Conservation (phyloP, 2,329 filamentous ascomycete species). For the Arthrobotrys musiformis region DNA sequence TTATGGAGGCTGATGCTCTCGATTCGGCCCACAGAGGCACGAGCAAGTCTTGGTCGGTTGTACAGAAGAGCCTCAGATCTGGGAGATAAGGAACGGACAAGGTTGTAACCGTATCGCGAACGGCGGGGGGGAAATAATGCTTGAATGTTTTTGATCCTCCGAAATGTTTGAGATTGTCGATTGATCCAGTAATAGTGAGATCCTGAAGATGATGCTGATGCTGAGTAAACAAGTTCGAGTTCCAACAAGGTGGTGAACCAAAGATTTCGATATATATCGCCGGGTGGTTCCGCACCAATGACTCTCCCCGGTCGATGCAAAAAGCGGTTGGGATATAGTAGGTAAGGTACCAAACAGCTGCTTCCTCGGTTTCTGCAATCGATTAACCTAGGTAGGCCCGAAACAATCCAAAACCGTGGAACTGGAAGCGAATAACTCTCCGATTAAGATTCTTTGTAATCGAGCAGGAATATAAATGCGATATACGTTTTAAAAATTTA, state of each 20-base stretch:
- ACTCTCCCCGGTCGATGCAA: background rate
- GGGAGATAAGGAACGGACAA: background rate
- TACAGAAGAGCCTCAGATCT: constrained; percentile 1
- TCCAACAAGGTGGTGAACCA: background rate
- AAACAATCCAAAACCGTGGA: constrained; percentile 17
- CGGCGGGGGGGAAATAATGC: constrained; percentile 9
- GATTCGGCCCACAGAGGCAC: background rate
- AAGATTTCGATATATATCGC: constrained; percentile 24
- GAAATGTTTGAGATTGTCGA: background rate
- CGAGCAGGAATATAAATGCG: background rate
- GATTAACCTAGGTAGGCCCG: background rate
- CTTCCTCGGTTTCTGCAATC: background rate
- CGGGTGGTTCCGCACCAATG: constrained; percentile 24
- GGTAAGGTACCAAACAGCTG: constrained; percentile 25
- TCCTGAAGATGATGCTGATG: background rate
- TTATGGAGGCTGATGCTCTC: background rate
- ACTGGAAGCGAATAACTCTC: constrained; percentile 21
- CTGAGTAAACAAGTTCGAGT: constrained; percentile 2
- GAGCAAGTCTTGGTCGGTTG: background rate
- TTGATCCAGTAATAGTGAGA: background rate
- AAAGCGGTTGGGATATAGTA: background rate
- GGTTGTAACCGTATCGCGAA: background rate
- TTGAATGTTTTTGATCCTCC: constrained; percentile 6
- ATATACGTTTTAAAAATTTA: constrained; percentile 7
- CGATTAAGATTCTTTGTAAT: constrained; percentile 10